Base-by-base conservation (phyloP, 1,284 basidiomycete species). In the Apiotrichum sp. region DNA sequence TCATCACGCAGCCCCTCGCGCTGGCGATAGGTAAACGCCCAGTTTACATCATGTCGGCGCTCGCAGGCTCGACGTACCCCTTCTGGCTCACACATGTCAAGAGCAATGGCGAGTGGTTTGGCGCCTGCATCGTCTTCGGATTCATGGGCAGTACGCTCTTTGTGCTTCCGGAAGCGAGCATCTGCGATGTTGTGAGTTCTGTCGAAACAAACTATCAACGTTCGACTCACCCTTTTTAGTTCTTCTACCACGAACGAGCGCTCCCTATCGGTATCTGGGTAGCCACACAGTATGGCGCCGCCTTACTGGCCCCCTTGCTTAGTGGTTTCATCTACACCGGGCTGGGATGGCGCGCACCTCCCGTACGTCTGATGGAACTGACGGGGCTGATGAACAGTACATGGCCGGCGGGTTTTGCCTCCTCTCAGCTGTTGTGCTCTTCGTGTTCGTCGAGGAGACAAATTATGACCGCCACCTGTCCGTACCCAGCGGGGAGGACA, bases 401-500 rank as follows among this genome's bases (percentile, higher is more conserved):
- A 49, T 65, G 13, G 59, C 60, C 4, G 55, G 54, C 13, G 62
- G 62, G 6, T 58, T 56, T 47, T 55, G 14, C 40, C 31, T 49
- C 13, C 36, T 65, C 34, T 56, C 49, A 22, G 65, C 61, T 3
- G 36, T 65, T n/a, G 57, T 65, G 55, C 47, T 63, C 10, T 57
- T 66, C 56, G 52, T 68, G 40, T 64, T 66, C 53, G 52, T 62
- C 34, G 62, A 68, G 48, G 66, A 68, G 53, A 62, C 65, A 6
- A 62, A 59, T 53, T 65, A 59, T 49, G 50, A 56, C 62, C 32
- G 39, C 32, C n/a, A 44, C 22, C 14, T 34, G 29, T 55, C 22
- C 47, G 41, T 16, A 6, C 6, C 41, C 11, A 42, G 13, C 16
- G 13, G n/a, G n/a, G 41, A 13, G 41, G 41, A 13, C 41, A 13